Conservation (phyloP, 2,329 filamentous ascomycete genomes). For the Aspergillus udagawae region DNA sequence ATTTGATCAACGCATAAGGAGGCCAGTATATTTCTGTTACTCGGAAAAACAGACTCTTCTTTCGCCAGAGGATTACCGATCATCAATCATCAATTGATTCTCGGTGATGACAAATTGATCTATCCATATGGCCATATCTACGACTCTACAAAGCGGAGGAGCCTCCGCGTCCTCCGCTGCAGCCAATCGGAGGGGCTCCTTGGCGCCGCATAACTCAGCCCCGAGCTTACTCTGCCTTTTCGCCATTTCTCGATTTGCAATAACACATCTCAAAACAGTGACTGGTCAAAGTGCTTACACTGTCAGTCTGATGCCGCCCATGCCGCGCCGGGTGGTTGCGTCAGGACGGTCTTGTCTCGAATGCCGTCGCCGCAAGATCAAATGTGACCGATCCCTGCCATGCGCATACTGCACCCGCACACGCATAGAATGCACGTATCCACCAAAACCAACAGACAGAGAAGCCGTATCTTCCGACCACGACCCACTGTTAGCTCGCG, state of each 20-base stretch:
- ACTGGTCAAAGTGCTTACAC: no score
- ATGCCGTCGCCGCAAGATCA: constrained; percentile 24
- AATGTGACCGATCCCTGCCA: constrained; percentile 19
- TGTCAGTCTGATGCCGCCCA: neutral
- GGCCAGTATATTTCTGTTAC: no score
- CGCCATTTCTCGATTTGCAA: neutral
- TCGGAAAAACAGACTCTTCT: no score
- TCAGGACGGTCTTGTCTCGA: constrained; percentile 18
- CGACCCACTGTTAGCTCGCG: neutral
- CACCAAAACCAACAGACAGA: constrained; percentile 5
- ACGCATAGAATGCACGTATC: constrained; percentile 30
- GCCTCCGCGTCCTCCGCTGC: constrained; percentile 7
- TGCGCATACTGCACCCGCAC: constrained; percentile 32
- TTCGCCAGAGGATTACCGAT: no score
- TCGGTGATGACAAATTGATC: neutral
- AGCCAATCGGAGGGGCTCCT: constrained; percentile 5
- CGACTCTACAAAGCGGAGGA: neutral
- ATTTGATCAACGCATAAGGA: no score
- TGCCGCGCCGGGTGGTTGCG: constrained; percentile 7
- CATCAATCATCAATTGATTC: no score
- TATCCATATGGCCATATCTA: neutral
- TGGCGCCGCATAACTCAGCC: no score
- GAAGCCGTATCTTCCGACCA: neutral
- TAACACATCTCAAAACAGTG: no score
- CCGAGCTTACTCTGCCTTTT: neutral